phyloP scores from a whole-genome alignment of 805 yeast genomes.

The Candida tammaniensis region DNA sequence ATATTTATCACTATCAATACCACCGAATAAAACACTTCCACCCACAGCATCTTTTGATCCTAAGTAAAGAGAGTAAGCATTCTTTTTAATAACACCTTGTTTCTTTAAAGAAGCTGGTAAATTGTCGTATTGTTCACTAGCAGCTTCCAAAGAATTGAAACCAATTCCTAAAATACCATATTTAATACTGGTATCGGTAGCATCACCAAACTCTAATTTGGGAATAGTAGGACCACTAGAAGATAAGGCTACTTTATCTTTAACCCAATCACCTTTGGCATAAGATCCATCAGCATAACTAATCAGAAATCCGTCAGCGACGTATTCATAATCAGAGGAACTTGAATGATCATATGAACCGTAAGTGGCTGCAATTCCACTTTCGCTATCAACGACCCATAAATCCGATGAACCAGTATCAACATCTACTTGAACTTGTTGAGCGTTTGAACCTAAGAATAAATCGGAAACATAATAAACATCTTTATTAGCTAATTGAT shows the following conservation, averaged over 20 bases:
- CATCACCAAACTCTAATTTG: conserved; percentile 17
- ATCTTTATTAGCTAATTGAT: conserved; percentile 3
- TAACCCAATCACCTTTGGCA: conserved; percentile 27
- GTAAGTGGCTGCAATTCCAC: conserved; percentile 13
- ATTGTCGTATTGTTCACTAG: conserved; percentile 22
- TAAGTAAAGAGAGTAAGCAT: conserved; percentile 38
- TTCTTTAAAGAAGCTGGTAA: conserved; percentile 30
- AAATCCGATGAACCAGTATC: conserved; percentile 29
- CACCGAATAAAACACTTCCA: conserved; percentile 33
- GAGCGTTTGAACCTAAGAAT: conserved; percentile 21
- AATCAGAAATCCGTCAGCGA: conserved; percentile 37
- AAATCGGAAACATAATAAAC: conserved; percentile 10
- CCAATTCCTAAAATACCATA: conserved; percentile 19
- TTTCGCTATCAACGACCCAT: conserved; percentile 17
- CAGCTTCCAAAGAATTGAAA: conserved; percentile 10
- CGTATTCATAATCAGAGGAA: conserved; percentile 31
- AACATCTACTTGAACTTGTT: conserved; percentile 17
- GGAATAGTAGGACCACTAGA: background rate
- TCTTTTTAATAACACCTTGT: conserved; percentile 30
- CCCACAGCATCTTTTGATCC: conserved; percentile 15
- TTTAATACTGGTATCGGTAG: conserved; percentile 1
- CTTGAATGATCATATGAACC: conserved; percentile 35
- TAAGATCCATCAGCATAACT: conserved; percentile 45
- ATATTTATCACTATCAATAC: conserved; percentile 26
- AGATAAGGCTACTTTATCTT: conserved; percentile 13